Conservation (phyloP, 2,329 filamentous ascomycete species). For the Cadophora gregata region DNA sequence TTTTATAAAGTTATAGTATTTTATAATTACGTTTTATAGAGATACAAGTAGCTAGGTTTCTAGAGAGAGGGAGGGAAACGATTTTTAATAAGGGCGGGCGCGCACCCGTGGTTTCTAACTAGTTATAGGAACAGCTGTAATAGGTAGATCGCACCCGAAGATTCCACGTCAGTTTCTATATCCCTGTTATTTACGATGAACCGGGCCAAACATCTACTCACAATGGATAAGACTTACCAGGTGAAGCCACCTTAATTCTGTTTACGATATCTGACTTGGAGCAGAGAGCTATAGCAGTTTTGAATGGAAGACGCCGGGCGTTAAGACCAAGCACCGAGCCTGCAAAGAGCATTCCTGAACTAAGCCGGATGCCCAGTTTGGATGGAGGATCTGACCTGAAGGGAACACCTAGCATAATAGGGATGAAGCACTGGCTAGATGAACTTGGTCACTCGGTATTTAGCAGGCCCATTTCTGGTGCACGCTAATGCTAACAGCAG, state of each 20-base stretch:
- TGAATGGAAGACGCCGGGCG: slow-evolving; percentile 11
- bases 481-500: slow-evolving; percentile 5
- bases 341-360: slow-evolving; percentile 11
- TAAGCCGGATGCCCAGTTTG: slow-evolving; percentile 14
- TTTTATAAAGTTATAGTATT: too few species aligned
- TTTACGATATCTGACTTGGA: background rate
- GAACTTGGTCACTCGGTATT: slow-evolving; percentile 76
- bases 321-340: slow-evolving; percentile 12
- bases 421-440: slow-evolving; percentile 79
- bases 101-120: too few species aligned
- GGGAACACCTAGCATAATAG: slow-evolving; percentile 57
- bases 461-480: background rate
- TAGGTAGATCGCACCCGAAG: slow-evolving; percentile 4
- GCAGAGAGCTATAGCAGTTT: slow-evolving; percentile 10
- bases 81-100: too few species aligned
- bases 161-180: background rate
- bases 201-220: background rate
- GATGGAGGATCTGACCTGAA: slow-evolving; percentile 14
- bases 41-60: too few species aligned
- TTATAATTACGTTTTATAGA: too few species aligned
- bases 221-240: slow-evolving; percentile 12
- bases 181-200: slow-evolving; percentile 6
- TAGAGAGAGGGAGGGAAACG: too few species aligned
- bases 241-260: background rate
- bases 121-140: too few species aligned